Evolutionary conservation across 495 filamentous ascomycete species (phyloP).

Genomic region (Podospora fimiseda): DNA sequence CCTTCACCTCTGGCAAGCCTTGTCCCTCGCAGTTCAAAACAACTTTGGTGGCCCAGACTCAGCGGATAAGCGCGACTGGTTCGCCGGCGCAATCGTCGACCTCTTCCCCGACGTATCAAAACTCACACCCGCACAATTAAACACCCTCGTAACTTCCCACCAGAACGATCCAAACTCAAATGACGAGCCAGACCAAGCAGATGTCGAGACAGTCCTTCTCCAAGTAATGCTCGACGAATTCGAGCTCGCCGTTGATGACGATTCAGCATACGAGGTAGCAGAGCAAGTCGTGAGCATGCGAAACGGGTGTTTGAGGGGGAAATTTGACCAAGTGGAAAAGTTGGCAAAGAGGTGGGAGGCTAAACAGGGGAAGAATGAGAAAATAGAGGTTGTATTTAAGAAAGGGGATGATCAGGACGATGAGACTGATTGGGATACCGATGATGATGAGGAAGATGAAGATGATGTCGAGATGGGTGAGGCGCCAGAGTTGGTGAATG

Average conservation of each 20-base stretch:
- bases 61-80: conserved; percentile 89
- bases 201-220: conserved; percentile 74
- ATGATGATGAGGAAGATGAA: conserved; percentile 43
- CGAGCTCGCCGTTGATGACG: conserved; percentile 84
- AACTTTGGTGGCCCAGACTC: conserved; percentile 84
- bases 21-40: conserved; percentile 79
- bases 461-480: conserved; percentile 73
- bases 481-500: conserved; percentile 51
- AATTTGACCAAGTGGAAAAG: conserved; percentile 61
- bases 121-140: conserved; percentile 18
- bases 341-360: conserved; percentile 62
- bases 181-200: conserved; percentile 67
- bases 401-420: conserved; percentile 54
- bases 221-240: conserved; percentile 96
- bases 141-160: background rate
- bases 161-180: background rate
- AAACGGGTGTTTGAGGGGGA: conserved; percentile 52
- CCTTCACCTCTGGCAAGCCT: conserved; percentile 76
- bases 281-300: conserved; percentile 62
- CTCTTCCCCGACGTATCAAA: conserved; percentile 59
- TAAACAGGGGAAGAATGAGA: conserved; percentile 39
- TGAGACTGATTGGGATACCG: conserved; percentile 52
- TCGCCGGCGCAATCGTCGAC: conserved; percentile 81
- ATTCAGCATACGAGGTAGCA: conserved; percentile 69
- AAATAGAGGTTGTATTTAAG: conserved; percentile 45